Base-by-base conservation (phyloP, 1,284 basidiomycete species). In the Cutaneotrichosporon sp. region DNA sequence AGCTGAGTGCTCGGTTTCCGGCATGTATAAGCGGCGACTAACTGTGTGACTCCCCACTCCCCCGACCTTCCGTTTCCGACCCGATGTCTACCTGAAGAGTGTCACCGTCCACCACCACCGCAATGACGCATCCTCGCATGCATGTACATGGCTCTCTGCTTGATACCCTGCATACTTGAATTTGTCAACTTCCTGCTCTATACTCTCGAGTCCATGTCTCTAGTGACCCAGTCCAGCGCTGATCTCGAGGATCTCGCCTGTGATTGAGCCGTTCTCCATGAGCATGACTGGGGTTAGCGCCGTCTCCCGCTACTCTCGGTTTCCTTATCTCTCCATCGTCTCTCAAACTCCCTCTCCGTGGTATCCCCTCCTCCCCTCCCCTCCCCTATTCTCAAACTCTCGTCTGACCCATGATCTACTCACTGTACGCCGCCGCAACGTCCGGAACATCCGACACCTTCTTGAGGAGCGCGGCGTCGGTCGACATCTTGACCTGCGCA, bases 381-480 rank as follows among this genome's bases (percentile, higher is more conserved):
- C n/a, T n/a, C n/a, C n/a, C n/a, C n/a, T n/a, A n/a, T n/a, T n/a
- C n/a, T n/a, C n/a, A n/a, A n/a, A n/a, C n/a, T n/a, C n/a, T n/a
- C n/a, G n/a, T n/a, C 42, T 46, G 16, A 16, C 9, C 7, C 22
- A 11, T n/a, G 21, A 26, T 36, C 34, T 11, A 63, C 63, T 60
- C 55, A 68, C 67, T 52, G 32, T 62, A 67, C 4, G 60, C 58
- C 7, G 46, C 60, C 11, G 68, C 68, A 6, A 67, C 63, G 49
- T 67, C 68, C 32, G 68, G 67, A 8, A 66, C 60, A 11, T 67
- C 64, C 18, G 61, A 63, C 16, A 65, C 62, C 63, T 63, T 57
- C 34, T 63, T 61, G 32, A 69, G 65, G n/a, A 60, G 50, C 6
- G 61, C 61, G 13, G n/a, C 34, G 38, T 66, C 42, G 21, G 34